Evolutionary conservation across 768 basidiomycete species (phyloP), one percentile per base, ranked within the genome.

Genomic region (Trametes cubensis): DNA sequence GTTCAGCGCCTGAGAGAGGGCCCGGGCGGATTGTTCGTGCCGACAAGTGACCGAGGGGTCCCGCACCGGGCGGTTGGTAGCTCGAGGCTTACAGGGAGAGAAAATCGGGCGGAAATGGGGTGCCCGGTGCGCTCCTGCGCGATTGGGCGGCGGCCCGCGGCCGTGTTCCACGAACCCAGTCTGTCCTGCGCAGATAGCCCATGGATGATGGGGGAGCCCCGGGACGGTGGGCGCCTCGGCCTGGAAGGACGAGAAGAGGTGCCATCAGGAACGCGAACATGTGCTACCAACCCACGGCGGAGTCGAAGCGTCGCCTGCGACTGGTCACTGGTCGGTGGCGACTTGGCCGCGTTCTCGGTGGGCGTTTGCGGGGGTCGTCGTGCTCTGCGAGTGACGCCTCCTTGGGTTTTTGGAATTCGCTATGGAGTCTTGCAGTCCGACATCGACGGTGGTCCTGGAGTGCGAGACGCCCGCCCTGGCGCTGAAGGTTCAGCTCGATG

Each of bases 21-120:
- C 49, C 49, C 17, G 44, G 44, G 18, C 38, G 51, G 28, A n/a
- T 38, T 45, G 38, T 34, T 28, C 40, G 26, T 25, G 62, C 56
- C 57, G 53, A 63, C 56, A 58, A 49, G 40, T 52, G 39, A 18
- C 62, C 62, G 57, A 21, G 21, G 39, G 42, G 23, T 44, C 62
- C 62, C 62, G 57, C 53, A 30, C 62, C 62, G 38, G 57, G 15
- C 23, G 53, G 57, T 49, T 42, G 62, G 62, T 63, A 63, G 62
- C 62, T 63, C 58, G 62, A 49, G 53, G 62, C 62, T 63, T 57
- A 63, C 44, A 15, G 23, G 21, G 40, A 34, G n/a, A 14, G 14
- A 21, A 23, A 17, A 20, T 23, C 38, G 17, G 30, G 34, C 18
- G 8, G 46, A 48, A 58, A 49, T 39, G 57, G 49, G 54, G 41